Base-by-base conservation (phyloP, 345 rosid genomes). In the Eucalyptus erythrocorys region DNA sequence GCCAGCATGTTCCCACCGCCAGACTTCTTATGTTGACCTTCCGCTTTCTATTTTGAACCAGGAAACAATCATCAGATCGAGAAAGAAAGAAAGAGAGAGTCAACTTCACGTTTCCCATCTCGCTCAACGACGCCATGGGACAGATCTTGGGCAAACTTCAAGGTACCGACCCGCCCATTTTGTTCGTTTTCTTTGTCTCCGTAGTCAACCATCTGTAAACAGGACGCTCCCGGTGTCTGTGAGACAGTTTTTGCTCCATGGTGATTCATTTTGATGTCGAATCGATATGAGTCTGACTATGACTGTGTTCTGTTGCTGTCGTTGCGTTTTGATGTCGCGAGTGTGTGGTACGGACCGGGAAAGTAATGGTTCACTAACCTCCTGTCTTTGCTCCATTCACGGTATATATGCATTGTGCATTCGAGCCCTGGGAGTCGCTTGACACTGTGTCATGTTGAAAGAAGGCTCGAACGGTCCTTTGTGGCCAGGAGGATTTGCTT, bases 61-160 rank as follows among this genome's bases (percentile, higher is more conserved):
- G 76, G 37, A 64, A n/a, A 64, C 76, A n/a, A n/a, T 64, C 16
- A n/a, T n/a, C 76, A 64, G 37, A 64, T 64, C 10, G 34, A n/a
- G 34, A 64, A 7, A 61, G 57, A 51, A 24, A 51, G 68, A 61
- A 7, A 13, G 71, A 13, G 17, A 30, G 71, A 61, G 34, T 61
- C 71, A 61, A 61, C 71, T 61, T 27, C 34, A 61, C 15, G 68
- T 61, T 61, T 61, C 71, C 16, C 34, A 30, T 30, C 71, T 61
- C 71, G 34, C 32, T 61, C 9, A 13, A 14, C 0, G 71, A 61
- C 71, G 17, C 34, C 91, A 95, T 96, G 98, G 99, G 99, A 80
- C 99, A 96, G 92, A 61, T 94, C 92, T 86, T 96, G 26, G 94
- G 92, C 85, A 96, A 92, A 91, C 91, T 96, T 64, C 94, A 92